Conservation (phyloP, 305 asterid genomes). For the Nicotiana rustica region DNA sequence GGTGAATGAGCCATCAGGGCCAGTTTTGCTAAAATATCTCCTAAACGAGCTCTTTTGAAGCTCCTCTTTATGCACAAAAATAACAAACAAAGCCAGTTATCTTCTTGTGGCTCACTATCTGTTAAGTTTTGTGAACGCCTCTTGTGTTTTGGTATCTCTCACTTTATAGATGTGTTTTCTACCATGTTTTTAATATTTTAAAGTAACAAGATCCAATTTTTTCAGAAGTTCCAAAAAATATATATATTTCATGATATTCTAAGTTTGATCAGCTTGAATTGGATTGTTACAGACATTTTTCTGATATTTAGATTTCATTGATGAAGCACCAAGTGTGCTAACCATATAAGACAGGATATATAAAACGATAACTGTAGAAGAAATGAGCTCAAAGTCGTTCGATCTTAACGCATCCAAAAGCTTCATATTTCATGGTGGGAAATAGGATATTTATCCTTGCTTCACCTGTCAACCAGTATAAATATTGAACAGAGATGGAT, state of each 20-base stretch:
- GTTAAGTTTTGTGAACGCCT: background rate
- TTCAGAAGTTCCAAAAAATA: no score
- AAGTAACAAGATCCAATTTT: background rate
- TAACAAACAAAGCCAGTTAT: background rate
- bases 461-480: background rate
- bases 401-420: background rate
- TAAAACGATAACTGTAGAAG: background rate
- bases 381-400: background rate
- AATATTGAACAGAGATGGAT: background rate
- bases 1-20: background rate
- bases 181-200: background rate
- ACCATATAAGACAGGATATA: constrained; percentile 9
- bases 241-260: no score
- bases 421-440: constrained; percentile 3
- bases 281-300: background rate
- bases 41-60: constrained; percentile 10
- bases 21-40: constrained; percentile 16
- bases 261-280: no score
- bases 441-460: background rate
- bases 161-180: background rate
- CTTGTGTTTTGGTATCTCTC: constrained; percentile 3
- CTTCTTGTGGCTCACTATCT: constrained; percentile 14
- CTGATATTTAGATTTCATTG: constrained; percentile 1
- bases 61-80: background rate
- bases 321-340: constrained; percentile 19